Percentiles rank a stretch among this genome's conserved stretches.
These are phyloP conservation scores for Carex scoparia DNA, from an alignment of 176 grass and related monocot genomes.

Conservation along the genomic window DNA sequence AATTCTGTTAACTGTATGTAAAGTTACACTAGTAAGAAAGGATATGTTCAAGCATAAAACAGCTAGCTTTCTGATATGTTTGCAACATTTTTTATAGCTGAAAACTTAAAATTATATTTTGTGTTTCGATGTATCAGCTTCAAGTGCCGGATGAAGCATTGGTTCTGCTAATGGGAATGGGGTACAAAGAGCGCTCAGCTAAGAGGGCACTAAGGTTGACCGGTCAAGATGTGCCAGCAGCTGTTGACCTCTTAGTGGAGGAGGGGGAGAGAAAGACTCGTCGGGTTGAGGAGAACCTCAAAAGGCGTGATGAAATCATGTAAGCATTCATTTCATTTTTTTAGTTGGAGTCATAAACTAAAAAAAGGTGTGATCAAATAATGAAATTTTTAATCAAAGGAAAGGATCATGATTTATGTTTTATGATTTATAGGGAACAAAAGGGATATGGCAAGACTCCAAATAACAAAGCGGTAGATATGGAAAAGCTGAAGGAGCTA, in stretches of 20 bases:
- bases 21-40: not conserved
- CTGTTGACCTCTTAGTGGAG: conserved; percentile 79
- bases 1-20: no score
- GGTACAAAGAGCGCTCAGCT: conserved; percentile 54
- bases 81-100: not conserved
- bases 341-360: not conserved
- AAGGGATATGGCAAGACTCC: conserved; percentile 67
- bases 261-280: conserved; percentile 61
- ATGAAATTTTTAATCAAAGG: not conserved
- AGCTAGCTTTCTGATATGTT: not conserved
- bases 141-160: conserved; percentile 98
- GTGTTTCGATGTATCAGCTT: conserved; percentile 40
- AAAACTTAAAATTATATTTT: not conserved
- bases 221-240: conserved; percentile 74
- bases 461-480: conserved; percentile 73
- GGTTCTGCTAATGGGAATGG: conserved; percentile 76
- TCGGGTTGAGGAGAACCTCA: conserved; percentile 46
- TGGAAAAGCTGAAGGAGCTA: conserved; percentile 65
- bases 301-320: conserved; percentile 58
- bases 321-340: conserved; percentile 32
- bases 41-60: not conserved
- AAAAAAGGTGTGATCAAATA: no score
- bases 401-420: not conserved
- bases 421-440: conserved; percentile 41
- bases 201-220: conserved; percentile 89